phyloP scores from a whole-genome alignment of 805 yeast species.

The Starmera quercuum region DNA sequence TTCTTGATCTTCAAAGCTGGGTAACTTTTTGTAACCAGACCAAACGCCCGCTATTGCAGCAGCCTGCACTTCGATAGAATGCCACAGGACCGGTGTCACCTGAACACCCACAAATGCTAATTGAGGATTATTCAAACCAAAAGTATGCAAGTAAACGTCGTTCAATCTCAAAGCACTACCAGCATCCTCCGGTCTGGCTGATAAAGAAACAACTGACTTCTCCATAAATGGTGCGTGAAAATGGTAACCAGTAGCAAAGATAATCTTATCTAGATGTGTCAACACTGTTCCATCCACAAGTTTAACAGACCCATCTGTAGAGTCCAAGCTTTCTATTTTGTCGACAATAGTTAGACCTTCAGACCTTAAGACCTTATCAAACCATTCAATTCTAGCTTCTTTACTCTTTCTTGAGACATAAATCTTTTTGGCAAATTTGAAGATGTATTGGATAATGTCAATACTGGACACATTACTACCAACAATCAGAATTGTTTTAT shows the following conservation, averaged over 20 bases:
- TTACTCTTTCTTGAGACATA: constrained; percentile 70
- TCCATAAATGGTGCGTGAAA: constrained; percentile 26
- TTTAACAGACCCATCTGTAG: constrained; percentile 14
- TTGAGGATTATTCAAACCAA: constrained; percentile 35
- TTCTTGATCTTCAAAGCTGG: constrained; percentile 28
- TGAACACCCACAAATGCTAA: constrained; percentile 32
- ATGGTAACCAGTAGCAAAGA: constrained; percentile 34
- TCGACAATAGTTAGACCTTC: constrained; percentile 27
- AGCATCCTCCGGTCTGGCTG: constrained; percentile 13
- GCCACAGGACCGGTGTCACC: constrained; percentile 34
- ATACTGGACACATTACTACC: constrained; percentile 28
- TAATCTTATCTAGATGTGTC: constrained; percentile 23
- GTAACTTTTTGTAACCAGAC: constrained; percentile 29
- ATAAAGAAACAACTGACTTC: constrained; percentile 9
- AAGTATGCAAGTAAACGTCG: constrained; percentile 25
- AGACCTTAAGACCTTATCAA: constrained; percentile 27
- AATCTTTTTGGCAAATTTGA: constrained; percentile 28
- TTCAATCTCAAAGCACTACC: constrained; percentile 11
- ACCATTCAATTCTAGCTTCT: constrained; percentile 36
- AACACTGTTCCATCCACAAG: constrained; percentile 26
- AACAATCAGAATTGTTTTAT: constrained; percentile 23
- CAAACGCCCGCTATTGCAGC: constrained; percentile 47
- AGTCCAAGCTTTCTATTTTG: constrained; percentile 18
- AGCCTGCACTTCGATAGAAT: constrained; percentile 37
- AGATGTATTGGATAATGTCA: constrained; percentile 30